Conservation (phyloP, 2,329 filamentous ascomycete species). For the Madurella fahalii region DNA sequence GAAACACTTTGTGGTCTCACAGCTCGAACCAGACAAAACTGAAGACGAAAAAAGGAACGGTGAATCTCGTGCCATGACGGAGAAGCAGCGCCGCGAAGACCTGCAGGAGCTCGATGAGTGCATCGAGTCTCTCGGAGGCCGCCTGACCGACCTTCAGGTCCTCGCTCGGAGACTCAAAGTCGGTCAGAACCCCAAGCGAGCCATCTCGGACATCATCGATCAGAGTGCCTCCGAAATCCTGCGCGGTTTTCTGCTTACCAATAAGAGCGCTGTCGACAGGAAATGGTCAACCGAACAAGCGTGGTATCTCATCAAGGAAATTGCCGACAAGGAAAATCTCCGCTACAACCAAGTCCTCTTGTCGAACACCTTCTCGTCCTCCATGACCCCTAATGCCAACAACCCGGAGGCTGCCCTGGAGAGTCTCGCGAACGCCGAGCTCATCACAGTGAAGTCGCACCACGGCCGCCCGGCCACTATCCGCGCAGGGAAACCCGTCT, state of each 20-base stretch:
- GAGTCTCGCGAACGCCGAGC: slow-evolving; percentile 76
- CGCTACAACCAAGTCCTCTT: slow-evolving; percentile 85
- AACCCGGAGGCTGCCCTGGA: slow-evolving; percentile 73
- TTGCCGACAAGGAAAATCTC: slow-evolving; percentile 64
- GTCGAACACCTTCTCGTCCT: slow-evolving; percentile 66
- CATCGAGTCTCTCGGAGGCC: slow-evolving; percentile 78
- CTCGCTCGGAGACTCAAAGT: slow-evolving; percentile 84
- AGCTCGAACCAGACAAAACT: slow-evolving; percentile 53
- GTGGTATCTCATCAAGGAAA: slow-evolving; percentile 78
- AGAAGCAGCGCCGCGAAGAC: slow-evolving; percentile 42
- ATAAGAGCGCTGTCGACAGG: slow-evolving; percentile 44
- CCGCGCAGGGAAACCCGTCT: slow-evolving; percentile 79
- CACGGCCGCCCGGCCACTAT: slow-evolving; percentile 77
- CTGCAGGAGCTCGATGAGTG: slow-evolving; percentile 73
- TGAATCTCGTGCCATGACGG: slow-evolving; percentile 19
- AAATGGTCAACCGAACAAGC: slow-evolving; percentile 83
- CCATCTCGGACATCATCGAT: slow-evolving; percentile 82
- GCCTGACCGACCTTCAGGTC: slow-evolving; percentile 93
- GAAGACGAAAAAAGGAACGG: slow-evolving; percentile 19
- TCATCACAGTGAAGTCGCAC: slow-evolving; percentile 69
- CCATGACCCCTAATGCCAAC: slow-evolving; percentile 42
- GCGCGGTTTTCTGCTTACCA: slow-evolving; percentile 82
- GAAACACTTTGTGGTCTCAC: slow-evolving; percentile 83
- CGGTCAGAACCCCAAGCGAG: slow-evolving; percentile 75
- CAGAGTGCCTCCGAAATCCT: slow-evolving; percentile 86